Base-by-base conservation (phyloP, 2,329 filamentous ascomycete genomes). In the Chrysoporthe austroafricana region DNA sequence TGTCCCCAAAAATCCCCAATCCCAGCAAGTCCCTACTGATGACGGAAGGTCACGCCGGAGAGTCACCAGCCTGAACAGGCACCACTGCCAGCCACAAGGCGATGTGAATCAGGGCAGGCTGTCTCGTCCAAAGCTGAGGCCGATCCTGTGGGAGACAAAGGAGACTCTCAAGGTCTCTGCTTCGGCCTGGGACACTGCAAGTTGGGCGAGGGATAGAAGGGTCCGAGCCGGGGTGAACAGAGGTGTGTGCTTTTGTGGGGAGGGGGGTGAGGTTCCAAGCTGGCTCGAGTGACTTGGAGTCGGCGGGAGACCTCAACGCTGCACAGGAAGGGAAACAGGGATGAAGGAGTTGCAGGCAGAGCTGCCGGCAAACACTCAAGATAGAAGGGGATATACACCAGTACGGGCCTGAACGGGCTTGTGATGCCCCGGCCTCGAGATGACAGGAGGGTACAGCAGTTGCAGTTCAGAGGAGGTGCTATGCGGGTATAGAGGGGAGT, bases 11-110 rank as follows among this genome's bases (percentile, higher is more conserved):
- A 61, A 48, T 61, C 21, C 43, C 42, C 42, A 34, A 61, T 32
- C 59, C 59, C 43, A 61, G 59, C 59, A 61, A 43, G 26, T 26
- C 42, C 21, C 59, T 46, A 34, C 59, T 61, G 43, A 61, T 61
- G 59, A 61, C 59, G 59, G 59, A 61, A 61, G 59, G 59, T 48
- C 13, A 9, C 34, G 43, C 42, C 43, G 21, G 43, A 14, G 26
- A 26, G 39, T 56, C 57, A 60, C 42, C 57, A 60, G 57, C 39
- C 18, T 44, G 34, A 39, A n/a, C 39, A 44, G n/a, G 21, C 57
- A 60, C 57, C 34, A 39, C 32, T 32, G 39, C 54, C 34, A 60
- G 39, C 39, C 57, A 43, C 11, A 42, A n/a, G 3, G 13, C 34
- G 34, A 57, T 13, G 14, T 39, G 54, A 39, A 39, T 18, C 14